Conservation (phyloP, 345 rosid genomes). For the Reutealis trisperma region DNA sequence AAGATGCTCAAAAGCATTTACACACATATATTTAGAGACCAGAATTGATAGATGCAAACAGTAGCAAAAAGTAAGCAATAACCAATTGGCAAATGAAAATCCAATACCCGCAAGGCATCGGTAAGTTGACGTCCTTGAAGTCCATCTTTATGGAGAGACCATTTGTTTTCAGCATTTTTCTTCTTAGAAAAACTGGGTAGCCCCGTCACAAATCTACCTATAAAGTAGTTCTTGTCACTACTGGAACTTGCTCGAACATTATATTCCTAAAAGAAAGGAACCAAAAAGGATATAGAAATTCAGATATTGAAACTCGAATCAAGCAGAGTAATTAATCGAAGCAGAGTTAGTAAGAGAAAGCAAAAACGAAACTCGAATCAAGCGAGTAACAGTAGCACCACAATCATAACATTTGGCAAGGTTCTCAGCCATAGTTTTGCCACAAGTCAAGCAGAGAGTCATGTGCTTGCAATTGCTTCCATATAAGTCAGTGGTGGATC, state of each 20-base stretch:
- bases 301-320: constrained; percentile 61
- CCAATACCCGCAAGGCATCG: constrained; percentile 66
- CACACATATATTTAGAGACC: not conserved
- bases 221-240: constrained; percentile 79
- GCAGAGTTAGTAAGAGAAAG: not conserved
- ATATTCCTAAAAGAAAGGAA: constrained; percentile 55
- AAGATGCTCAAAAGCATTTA: not conserved
- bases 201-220: constrained; percentile 80
- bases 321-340: constrained; percentile 50
- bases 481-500: constrained; percentile 66
- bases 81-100: not conserved
- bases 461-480: constrained; percentile 96
- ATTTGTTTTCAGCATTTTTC: constrained; percentile 81
- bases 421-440: constrained; percentile 88
- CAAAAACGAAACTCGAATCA: constrained; percentile 64
- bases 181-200: constrained; percentile 80
- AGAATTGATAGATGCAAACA: not conserved
- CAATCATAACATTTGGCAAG: constrained; percentile 77
- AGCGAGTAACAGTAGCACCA: constrained; percentile 65
- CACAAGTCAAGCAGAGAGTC: constrained; percentile 85
- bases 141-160: constrained; percentile 88
- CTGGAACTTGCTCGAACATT: constrained; percentile 67
- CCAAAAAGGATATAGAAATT: not conserved
- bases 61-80: not conserved
- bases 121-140: constrained; percentile 87